Percentiles rank a stretch among this genome's conserved stretches.
phyloP scores from a whole-genome alignment of 805 yeast species.

The Cyberlindnera lachancei region DNA sequence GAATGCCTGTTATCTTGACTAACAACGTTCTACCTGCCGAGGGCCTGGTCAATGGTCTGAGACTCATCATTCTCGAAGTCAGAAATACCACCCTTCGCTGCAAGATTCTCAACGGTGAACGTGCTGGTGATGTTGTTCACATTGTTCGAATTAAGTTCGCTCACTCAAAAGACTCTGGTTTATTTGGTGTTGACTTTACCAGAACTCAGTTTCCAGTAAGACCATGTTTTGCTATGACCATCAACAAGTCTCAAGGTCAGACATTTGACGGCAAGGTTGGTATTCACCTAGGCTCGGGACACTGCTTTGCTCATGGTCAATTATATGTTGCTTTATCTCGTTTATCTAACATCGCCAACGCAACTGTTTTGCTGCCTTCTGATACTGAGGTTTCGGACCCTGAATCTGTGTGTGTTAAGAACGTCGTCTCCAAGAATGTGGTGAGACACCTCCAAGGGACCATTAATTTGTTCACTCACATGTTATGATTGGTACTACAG shows the following conservation, averaged over 20 bases:
- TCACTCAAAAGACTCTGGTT: background rate
- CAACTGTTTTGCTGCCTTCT: no score
- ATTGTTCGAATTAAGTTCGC: background rate
- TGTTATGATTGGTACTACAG: no score
- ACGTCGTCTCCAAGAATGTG: no score
- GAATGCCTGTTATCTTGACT: background rate
- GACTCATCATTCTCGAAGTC: background rate
- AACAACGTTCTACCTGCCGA: no score
- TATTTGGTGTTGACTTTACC: no score
- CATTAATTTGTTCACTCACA: no score
- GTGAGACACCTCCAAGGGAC: no score
- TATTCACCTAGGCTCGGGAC: background rate
- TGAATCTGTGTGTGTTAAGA: no score
- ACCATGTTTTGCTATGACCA: background rate
- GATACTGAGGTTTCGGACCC: no score
- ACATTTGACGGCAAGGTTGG: constrained; percentile 1
- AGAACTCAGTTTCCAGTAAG: background rate
- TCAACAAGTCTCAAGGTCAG: background rate
- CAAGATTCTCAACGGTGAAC: background rate
- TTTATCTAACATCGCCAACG: background rate
- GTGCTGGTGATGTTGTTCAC: background rate
- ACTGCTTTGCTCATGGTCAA: no score
- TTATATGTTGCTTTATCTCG: background rate
- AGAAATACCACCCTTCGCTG: background rate
- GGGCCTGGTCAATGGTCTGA: background rate